A percentile compares a stretch with the other conserved stretches of the same genome.
phyloP scores from a whole-genome alignment of 2,329 filamentous ascomycete species.

The Ceratocystis ficicola region DNA sequence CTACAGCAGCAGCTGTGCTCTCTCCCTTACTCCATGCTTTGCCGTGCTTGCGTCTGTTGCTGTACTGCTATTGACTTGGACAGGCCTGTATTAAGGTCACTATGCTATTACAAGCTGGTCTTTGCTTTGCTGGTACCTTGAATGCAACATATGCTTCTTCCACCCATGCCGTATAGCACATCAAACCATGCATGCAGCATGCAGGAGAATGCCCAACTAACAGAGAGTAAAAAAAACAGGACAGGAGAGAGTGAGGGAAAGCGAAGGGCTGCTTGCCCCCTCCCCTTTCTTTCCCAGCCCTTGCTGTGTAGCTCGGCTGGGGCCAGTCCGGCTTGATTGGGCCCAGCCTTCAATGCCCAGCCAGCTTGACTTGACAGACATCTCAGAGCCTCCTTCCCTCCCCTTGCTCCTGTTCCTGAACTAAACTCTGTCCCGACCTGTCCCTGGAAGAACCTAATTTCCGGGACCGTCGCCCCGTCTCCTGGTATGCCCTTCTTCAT shows the following conservation, averaged over 20 bases:
- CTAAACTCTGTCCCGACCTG: not conserved
- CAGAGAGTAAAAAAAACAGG: not conserved
- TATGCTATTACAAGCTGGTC: not conserved
- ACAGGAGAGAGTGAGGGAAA: not conserved
- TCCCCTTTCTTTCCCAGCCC: not conserved
- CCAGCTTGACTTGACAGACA: not conserved
- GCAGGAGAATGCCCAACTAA: not conserved
- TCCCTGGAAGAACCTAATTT: conserved; percentile 7
- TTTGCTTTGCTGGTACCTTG: not conserved
- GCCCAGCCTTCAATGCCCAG: not conserved
- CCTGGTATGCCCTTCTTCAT: not conserved
- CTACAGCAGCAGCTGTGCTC: too few relatives aligned
- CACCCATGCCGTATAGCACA: too few relatives aligned
- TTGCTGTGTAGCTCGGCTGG: not conserved
- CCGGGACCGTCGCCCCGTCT: not conserved
- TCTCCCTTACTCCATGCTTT: too few relatives aligned
- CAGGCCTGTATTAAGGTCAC: too few relatives aligned
- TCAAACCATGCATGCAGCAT: not conserved
- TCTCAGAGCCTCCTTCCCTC: too few relatives aligned
- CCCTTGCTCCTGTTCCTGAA: not conserved
- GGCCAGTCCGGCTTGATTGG: not conserved
- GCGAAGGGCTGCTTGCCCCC: not conserved
- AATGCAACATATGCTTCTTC: too few relatives aligned
- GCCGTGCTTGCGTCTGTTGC: too few relatives aligned
- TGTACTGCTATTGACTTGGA: too few relatives aligned